phyloP scores from a whole-genome alignment of 1,284 basidiomycete species.

The Ceratobasidium sp. region DNA sequence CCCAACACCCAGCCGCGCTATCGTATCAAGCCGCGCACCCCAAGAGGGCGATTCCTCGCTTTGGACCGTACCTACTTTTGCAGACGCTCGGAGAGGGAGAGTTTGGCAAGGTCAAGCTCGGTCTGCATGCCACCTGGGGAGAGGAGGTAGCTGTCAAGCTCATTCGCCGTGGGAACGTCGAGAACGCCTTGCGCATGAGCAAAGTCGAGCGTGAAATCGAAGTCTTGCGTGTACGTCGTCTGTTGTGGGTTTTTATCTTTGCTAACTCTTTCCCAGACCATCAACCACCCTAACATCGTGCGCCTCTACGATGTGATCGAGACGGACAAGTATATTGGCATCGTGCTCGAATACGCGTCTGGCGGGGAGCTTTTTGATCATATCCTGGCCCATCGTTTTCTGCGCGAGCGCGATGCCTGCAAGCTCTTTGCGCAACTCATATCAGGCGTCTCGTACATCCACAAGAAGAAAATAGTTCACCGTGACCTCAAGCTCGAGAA shows the following conservation, averaged over 20 bases:
- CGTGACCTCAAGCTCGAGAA: conserved; percentile 99
- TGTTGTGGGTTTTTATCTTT: conserved; percentile 37
- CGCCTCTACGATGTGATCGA: conserved; percentile 98
- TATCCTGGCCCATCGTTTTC: conserved; percentile 97
- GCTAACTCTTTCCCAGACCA: conserved; percentile 64
- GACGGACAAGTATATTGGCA: conserved; percentile 99
- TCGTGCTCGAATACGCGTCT: conserved; percentile 98
- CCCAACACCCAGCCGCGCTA: conserved; percentile 85
- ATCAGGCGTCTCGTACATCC: conserved; percentile 98
- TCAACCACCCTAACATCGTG: conserved; percentile 99
- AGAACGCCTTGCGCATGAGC: conserved; percentile 85
- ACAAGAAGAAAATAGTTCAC: conserved; percentile 99
- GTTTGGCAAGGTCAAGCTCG: conserved; percentile 99
- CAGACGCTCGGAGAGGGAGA: conserved; percentile 98
- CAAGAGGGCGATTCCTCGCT: conserved; percentile 86
- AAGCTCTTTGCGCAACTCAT: conserved; percentile 98
- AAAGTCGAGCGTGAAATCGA: conserved; percentile 99
- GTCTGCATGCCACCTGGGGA: conserved; percentile 92
- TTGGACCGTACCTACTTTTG: conserved; percentile 93
- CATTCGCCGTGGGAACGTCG: conserved; percentile 93
- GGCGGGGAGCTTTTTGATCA: conserved; percentile 99
- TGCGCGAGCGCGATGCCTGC: conserved; percentile 94
- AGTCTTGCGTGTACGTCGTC: conserved; percentile 82
- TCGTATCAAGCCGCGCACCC: conserved; percentile 89
- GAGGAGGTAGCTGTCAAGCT: conserved; percentile 99